Conservation (phyloP, 768 basidiomycete species). For the Mycena indigotica region DNA sequence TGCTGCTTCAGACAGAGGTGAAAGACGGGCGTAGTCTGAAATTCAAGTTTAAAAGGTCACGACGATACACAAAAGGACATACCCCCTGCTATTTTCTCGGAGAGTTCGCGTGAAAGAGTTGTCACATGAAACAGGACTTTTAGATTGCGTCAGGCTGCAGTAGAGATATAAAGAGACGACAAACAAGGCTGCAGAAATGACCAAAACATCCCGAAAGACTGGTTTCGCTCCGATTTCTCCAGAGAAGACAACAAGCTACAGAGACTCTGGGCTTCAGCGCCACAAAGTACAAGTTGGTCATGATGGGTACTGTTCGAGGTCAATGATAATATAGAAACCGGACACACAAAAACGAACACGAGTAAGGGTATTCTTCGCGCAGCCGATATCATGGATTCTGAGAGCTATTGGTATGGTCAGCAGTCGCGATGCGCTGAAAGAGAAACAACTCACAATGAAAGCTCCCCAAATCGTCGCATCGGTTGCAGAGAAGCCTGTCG, state of each 20-base stretch:
- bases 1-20: background rate
- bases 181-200: background rate
- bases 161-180: background rate
- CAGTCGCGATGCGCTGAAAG: background rate
- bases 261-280: background rate
- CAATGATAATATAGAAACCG: too few species aligned
- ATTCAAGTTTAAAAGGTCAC: too few species aligned
- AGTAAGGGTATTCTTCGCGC: background rate
- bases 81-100: background rate
- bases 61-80: too few species aligned
- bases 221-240: background rate
- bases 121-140: background rate
- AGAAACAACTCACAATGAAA: conserved; percentile 2
- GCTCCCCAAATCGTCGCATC: background rate
- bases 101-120: background rate
- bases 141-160: background rate
- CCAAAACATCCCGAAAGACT: background rate
- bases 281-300: background rate
- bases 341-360: background rate
- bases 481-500: background rate
- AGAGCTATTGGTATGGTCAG: background rate
- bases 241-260: background rate
- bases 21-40: background rate
- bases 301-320: background rate
- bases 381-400: background rate